Evolutionary conservation across 768 basidiomycete genomes (phyloP), one percentile per base, ranked within the genome.

Genomic region (Leccinum variicolor): DNA sequence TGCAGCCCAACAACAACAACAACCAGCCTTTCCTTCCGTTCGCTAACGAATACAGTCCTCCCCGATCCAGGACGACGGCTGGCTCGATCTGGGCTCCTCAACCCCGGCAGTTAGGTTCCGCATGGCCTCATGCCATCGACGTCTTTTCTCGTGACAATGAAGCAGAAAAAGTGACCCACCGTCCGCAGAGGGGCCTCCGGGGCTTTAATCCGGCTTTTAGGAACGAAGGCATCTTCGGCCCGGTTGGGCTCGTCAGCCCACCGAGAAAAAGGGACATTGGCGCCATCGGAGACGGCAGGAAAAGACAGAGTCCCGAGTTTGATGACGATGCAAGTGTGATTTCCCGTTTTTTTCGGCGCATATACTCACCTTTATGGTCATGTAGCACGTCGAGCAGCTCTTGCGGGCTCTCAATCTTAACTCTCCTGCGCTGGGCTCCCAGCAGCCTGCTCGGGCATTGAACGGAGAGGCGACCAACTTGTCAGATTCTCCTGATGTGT

Each of bases 51-150:
- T 70, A 73, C 56, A 76, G 69, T 63, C 77, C 76, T 36, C 75
- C 77, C 4, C 64, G 70, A 36, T 73, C 71, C 52, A 77, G 76
- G 63, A 75, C 81, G 25, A 70, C 68, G 0, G 72, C 74, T 33
- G 79, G 78, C 14, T 90, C 89, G 52, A 92, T 92, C 60, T 92
- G 90, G 90, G 90, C 90, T 1, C 90, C 90, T 8, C 88, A 87
- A 67, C 87, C 89, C 4, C 88, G 86, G 69, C 81, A 82, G 6
- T 79, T 81, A 15, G 86, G 86, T 19, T 67, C 77, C 6, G 80
- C 83, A 13, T 92, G 90, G 90, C 86, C 89, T 21, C 79, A 78
- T 58, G 76, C 86, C 36, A 73, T 87, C 34, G 85, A 87, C 57
- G 74, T 85, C 4, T 86, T 86, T 64, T 80, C 80, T 53, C 79